phyloP scores from a whole-genome alignment of 2,329 filamentous ascomycete genomes.

The Fusarium coffeatum region DNA sequence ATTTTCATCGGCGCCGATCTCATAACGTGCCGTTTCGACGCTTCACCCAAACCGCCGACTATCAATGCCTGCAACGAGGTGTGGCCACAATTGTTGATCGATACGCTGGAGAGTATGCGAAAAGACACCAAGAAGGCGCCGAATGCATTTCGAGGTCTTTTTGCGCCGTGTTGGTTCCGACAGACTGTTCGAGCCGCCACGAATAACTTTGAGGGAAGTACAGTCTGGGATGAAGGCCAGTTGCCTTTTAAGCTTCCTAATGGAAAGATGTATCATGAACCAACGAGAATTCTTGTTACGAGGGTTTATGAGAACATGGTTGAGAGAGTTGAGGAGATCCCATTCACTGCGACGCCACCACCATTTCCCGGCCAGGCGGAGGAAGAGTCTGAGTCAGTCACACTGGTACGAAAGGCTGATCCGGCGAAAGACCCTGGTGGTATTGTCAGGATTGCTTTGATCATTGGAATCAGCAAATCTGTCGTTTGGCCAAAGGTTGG shows the following conservation, averaged over 20 bases:
- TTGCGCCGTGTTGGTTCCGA: neutral
- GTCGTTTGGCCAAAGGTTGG: neutral
- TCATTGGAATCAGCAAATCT: neutral
- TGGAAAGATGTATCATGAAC: neutral
- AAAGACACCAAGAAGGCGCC: neutral
- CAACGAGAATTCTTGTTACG: neutral
- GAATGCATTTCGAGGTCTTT: neutral
- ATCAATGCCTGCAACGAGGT: neutral
- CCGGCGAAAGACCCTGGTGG: neutral
- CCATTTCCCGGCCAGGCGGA: neutral
- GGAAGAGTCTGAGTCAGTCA: neutral
- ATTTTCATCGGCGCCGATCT: neutral
- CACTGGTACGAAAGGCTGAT: neutral
- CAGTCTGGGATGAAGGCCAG: neutral
- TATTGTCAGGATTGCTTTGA: neutral
- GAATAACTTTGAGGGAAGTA: neutral
- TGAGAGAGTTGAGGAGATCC: neutral
- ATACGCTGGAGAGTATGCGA: neutral
- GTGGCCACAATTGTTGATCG: neutral
- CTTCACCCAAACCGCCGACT: neutral
- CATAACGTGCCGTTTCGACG: neutral
- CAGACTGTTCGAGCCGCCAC: neutral
- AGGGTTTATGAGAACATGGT: neutral
- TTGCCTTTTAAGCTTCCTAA: neutral
- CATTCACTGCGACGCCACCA: neutral